Evolutionary conservation across 2,329 filamentous ascomycete genomes (phyloP).

Genomic region (Alternaria consortialis): DNA sequence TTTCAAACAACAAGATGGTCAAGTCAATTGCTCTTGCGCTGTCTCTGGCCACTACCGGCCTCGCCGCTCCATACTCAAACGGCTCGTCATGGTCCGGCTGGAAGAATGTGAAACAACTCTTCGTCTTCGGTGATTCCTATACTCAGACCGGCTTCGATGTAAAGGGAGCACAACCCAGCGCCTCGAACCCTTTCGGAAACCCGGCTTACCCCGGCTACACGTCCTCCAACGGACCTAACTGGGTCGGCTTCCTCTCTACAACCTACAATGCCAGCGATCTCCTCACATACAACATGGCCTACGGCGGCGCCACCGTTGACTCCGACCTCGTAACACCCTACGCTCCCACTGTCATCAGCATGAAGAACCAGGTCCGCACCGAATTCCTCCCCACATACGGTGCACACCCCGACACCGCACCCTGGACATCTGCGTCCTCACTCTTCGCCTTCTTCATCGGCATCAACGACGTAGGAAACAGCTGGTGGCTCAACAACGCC

Average conservation of each 20-base stretch:
- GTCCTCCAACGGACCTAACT: slow-evolving; percentile 61
- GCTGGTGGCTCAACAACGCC: slow-evolving; percentile 54
- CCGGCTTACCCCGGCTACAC: slow-evolving; percentile 60
- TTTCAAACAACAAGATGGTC: slow-evolving; percentile 25
- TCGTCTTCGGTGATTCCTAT: slow-evolving; percentile 65
- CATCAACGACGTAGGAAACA: slow-evolving; percentile 65
- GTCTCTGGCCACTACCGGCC: slow-evolving; percentile 27
- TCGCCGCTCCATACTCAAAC: slow-evolving; percentile 30
- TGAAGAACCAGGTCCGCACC: slow-evolving; percentile 61
- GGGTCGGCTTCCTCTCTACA: slow-evolving; percentile 59
- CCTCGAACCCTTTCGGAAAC: slow-evolving; percentile 68
- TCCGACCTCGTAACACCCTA: slow-evolving; percentile 59
- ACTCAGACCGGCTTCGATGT: slow-evolving; percentile 68
- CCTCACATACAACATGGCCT: slow-evolving; percentile 63
- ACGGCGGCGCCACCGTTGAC: slow-evolving; percentile 57
- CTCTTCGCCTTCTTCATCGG: slow-evolving; percentile 65
- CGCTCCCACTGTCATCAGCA: slow-evolving; percentile 57
- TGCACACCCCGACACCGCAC: slow-evolving; percentile 38
- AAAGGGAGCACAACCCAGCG: slow-evolving; percentile 60
- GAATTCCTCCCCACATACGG: slow-evolving; percentile 56
- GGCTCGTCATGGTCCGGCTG: slow-evolving; percentile 42
- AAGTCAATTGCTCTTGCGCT: slow-evolving; percentile 33
- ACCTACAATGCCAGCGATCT: slow-evolving; percentile 54
- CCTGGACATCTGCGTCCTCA: slow-evolving; percentile 56
- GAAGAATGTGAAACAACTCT: slow-evolving; percentile 47